Percentiles rank a stretch among this genome's conserved stretches.
Conservation (phyloP, 495 filamentous ascomycete species). For the Choiromyces venosus region DNA sequence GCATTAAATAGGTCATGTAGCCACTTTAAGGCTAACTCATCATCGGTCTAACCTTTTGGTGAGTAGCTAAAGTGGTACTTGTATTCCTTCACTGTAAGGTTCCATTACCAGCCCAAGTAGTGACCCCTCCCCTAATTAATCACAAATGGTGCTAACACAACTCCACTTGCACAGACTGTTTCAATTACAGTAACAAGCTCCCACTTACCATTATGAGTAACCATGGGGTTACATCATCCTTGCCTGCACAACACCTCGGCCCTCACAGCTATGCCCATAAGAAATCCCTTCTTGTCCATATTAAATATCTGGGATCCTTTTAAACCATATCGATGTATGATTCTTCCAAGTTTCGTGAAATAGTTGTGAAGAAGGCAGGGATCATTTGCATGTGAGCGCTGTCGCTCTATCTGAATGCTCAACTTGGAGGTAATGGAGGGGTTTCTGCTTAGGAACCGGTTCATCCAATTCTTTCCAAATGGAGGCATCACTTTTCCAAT, state of each 20-base stretch:
- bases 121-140: constrained; percentile 1
- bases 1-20: constrained; percentile 10
- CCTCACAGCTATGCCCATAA: not conserved
- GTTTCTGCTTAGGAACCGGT: constrained; percentile 10
- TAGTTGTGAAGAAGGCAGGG: too few species aligned
- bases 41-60: constrained; percentile 11
- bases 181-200: constrained; percentile 14
- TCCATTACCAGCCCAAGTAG: constrained; percentile 2
- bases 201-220: constrained; percentile 12
- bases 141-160: not conserved
- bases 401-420: too few species aligned
- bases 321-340: too few species aligned
- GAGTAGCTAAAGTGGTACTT: not conserved
- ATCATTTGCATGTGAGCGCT: too few species aligned
- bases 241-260: constrained; percentile 3
- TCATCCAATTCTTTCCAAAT: constrained; percentile 1
- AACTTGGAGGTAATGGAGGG: too few species aligned
- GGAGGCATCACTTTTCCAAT: too few species aligned
- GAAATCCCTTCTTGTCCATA: constrained; percentile 12
- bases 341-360: too few species aligned
- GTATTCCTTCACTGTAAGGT: constrained; percentile 2
- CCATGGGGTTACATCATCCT: not conserved
- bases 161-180: constrained; percentile 1
- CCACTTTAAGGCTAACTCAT: constrained; percentile 7
- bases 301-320: not conserved